Percentiles rank a stretch among this genome's conserved stretches.
Conservation (phyloP, 371 early-diverging fungal genomes). For the Blastocladiella emersonii region DNA sequence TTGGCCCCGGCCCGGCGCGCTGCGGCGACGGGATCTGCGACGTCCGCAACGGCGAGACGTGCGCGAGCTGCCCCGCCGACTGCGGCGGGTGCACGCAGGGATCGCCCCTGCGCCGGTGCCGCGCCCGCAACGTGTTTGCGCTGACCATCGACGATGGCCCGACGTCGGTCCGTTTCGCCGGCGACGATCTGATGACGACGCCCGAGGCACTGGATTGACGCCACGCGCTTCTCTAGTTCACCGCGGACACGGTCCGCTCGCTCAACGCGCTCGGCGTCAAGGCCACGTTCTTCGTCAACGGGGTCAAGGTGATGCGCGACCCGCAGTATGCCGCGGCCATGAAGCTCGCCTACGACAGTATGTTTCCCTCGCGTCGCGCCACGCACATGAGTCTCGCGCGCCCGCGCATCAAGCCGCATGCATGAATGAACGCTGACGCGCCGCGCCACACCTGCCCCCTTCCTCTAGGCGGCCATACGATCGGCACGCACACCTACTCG, state of each 20-base stretch:
- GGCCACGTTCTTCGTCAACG: slow-evolving; percentile 57
- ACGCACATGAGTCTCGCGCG: too few species aligned
- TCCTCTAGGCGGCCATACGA: neutral
- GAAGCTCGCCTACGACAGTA: neutral
- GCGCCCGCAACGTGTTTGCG: slow-evolving; percentile 15
- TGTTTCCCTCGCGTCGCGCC: too few species aligned
- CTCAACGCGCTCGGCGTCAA: slow-evolving; percentile 27
- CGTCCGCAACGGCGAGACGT: neutral
- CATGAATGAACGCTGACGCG: too few species aligned
- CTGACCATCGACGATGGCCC: slow-evolving; percentile 57
- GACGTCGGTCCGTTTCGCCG: neutral
- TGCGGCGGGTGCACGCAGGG: neutral
- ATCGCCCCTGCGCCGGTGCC: neutral
- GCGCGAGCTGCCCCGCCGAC: neutral
- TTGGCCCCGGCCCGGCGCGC: too few species aligned
- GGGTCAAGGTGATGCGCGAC: slow-evolving; percentile 22
- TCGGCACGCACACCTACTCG: neutral
- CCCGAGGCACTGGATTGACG: too few species aligned
- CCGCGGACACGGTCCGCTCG: slow-evolving; percentile 28
- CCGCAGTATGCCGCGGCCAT: slow-evolving; percentile 5
- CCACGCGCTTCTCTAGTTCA: slow-evolving; percentile 12
- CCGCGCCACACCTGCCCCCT: too few species aligned
- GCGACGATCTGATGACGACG: too few species aligned
- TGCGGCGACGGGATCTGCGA: neutral
- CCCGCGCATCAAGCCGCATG: too few species aligned